Base-by-base conservation (phyloP, 805 yeast species). In the Teunomyces stri region DNA sequence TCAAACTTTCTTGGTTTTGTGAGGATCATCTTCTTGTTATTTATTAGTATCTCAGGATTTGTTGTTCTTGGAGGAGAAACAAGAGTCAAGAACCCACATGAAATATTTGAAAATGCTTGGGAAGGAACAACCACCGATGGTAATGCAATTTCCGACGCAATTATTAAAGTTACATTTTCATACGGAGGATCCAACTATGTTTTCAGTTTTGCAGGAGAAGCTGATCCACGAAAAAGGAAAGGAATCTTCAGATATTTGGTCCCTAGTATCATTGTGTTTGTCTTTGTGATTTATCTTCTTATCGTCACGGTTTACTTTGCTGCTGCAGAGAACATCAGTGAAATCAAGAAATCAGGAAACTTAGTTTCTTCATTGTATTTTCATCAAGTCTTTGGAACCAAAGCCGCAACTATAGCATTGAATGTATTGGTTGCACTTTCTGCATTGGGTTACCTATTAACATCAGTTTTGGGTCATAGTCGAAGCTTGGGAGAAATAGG, bases 81-180 rank as follows among this genome's bases (percentile, higher is more conserved):
- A 2, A 57, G 54, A 20, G 66, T 67, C 15, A 46, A 62, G 18
- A 49, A 67, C 42, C 68, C 72, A 6, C 61, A 54, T 15, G 52
- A 53, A 2, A 64, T 65, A 37, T 74, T 74, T 54, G 55, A 61
- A 25, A 55, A 74, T 50, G 60, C 74, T 0, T 69, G 73, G 66
- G 54, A 55, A 28, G 73, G 77, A 0, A 65, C 79, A 2, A 74
- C 77, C 0, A 60, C 60, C 1, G 66, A 66, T 49, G 75, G 76
- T 10, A 70, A 74, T 55, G 60, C 69, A 7, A 74, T 75, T 50
- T 66, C 75, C 7, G 68, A 56, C 48, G 73, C 78, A 1, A 72
- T 75, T 58, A 69, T 75, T 50, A 70, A 55, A 64, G 76, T 71
- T 37, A 61, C 74, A 4, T 75, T 74, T 42, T 63, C 78, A 1